Evolutionary conservation across 495 filamentous ascomycete species (phyloP).

Genomic region (Penicillium psychrofluorescens): DNA sequence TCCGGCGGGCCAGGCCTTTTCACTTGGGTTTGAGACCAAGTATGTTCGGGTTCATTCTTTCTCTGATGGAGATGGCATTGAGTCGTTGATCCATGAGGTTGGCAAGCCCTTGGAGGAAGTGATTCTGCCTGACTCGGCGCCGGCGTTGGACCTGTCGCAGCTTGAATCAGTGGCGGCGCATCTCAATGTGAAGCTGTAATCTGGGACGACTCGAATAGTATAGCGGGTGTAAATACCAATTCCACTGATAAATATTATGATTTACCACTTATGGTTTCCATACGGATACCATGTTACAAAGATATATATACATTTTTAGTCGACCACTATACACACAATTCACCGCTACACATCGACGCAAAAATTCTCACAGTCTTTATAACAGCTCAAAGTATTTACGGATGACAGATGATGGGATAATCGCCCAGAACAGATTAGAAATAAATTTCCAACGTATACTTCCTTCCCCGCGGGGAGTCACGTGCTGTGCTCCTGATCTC

Average conservation of each 20-base stretch:
- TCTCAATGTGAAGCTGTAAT: conserved; percentile 15
- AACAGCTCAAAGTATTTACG: too few relatives aligned
- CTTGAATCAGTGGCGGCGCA: conserved; percentile 10
- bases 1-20: conserved; percentile 32
- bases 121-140: conserved; percentile 20
- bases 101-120: conserved; percentile 18
- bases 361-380: too few relatives aligned
- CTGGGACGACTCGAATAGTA: not conserved
- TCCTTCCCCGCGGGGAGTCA: conserved; percentile 1
- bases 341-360: too few relatives aligned
- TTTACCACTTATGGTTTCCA: too few relatives aligned
- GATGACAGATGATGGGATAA: not conserved
- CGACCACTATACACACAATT: too few relatives aligned
- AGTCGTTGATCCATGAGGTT: conserved; percentile 23
- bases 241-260: too few relatives aligned
- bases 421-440: not conserved
- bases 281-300: too few relatives aligned
- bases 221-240: not conserved
- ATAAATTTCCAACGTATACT: too few relatives aligned
- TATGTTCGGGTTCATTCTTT: conserved; percentile 38
- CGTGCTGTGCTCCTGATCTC: conserved; percentile 1
- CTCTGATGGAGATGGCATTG: conserved; percentile 35
- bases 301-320: too few relatives aligned
- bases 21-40: conserved; percentile 27
- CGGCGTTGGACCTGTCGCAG: conserved; percentile 13